A percentile compares a stretch with the other conserved stretches of the same genome.
Conservation (phyloP, 192 early-diverging fungal species). For the Radiomyces spectabilis region DNA sequence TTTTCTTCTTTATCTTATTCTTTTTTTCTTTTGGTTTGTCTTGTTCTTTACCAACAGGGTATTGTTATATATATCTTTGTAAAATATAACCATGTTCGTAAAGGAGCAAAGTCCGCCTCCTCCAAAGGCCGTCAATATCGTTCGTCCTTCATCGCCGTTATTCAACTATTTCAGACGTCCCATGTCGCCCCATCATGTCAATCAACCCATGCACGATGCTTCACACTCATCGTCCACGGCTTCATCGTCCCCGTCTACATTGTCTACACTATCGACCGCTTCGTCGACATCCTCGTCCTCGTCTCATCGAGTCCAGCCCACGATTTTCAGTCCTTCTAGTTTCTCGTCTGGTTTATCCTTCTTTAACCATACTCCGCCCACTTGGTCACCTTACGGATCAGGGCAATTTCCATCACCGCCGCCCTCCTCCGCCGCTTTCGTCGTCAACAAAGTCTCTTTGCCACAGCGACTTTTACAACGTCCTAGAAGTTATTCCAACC, state of each 20-base stretch:
- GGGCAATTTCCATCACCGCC: neutral
- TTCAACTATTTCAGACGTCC: neutral
- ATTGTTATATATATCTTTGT: too few species aligned
- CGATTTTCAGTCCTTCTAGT: constrained; percentile 12
- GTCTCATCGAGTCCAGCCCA: constrained; percentile 11
- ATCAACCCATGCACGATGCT: constrained; percentile 5
- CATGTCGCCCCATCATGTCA: constrained; percentile 6
- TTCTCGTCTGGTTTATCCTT: constrained; percentile 1
- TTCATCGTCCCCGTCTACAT: constrained; percentile 11
- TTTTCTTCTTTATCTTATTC: neutral
- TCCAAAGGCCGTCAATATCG: constrained; percentile 27
- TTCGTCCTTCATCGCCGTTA: constrained; percentile 6
- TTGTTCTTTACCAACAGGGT: too few species aligned
- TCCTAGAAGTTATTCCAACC: constrained; percentile 11
- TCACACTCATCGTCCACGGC: constrained; percentile 21
- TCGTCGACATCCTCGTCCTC: too few species aligned
- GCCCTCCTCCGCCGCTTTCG: neutral
- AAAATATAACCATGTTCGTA: too few species aligned
- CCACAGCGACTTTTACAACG: constrained; percentile 7
- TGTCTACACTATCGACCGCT: constrained; percentile 11
- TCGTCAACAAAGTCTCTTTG: neutral
- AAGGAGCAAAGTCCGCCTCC: too few species aligned
- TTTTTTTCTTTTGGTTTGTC: too few species aligned
- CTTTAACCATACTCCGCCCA: neutral
- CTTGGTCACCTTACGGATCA: too few species aligned